Conservation (phyloP, 139 green algal species). For the Auxenochlorella pyrenoidosa region DNA sequence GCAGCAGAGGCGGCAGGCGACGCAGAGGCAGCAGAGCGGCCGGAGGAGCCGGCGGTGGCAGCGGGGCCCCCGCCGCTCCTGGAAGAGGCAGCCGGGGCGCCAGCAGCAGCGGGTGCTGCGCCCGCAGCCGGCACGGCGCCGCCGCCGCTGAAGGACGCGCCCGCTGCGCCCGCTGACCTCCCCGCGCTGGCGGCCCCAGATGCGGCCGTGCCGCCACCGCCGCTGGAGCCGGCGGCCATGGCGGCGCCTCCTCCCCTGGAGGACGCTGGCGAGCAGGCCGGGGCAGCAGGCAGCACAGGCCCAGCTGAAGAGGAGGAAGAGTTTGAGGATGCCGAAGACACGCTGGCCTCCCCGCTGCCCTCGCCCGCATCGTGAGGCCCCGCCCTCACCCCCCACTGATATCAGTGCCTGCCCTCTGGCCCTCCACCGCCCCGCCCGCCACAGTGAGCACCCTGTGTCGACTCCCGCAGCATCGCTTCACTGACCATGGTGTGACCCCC, state of each 20-base stretch:
- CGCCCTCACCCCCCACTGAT: no score
- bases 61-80: not conserved
- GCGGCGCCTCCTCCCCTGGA: not conserved
- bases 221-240: not conserved
- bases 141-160: not conserved
- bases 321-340: slow-evolving; percentile 16
- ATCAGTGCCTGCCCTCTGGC: no score
- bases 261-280: not conserved
- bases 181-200: not conserved
- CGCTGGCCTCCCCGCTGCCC: no score
- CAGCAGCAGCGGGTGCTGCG: not conserved
- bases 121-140: not conserved
- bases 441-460: no score
- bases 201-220: not conserved
- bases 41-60: not conserved
- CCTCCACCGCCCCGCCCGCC: no score
- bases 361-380: no score
- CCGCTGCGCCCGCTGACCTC: not conserved
- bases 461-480: no score
- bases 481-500: no score
- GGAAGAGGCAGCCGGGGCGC: not conserved
- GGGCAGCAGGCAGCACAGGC: not conserved
- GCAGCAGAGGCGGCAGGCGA: no score
- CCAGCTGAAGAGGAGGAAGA: slow-evolving; percentile 32
- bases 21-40: not conserved